Percentiles rank a stretch among this genome's conserved stretches.
Conservation (phyloP, 352 stramenopile genomes). For the Phytophthora kernoviae region DNA sequence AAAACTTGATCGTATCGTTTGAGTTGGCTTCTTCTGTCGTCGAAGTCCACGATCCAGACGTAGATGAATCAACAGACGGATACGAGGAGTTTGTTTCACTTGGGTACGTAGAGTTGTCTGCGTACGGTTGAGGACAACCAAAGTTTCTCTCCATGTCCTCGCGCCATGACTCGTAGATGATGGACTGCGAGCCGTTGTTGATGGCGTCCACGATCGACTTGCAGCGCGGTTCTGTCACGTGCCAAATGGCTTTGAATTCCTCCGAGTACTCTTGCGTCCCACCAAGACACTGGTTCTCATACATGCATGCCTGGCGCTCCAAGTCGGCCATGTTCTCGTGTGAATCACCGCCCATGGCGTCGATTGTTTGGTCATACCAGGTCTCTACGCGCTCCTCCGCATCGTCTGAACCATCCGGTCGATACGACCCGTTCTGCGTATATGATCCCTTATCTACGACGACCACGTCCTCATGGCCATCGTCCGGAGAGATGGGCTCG, state of each 20-base stretch:
- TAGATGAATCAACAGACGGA: not conserved
- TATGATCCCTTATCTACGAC: slow-evolving; percentile 5
- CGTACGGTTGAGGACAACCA: slow-evolving; percentile 38
- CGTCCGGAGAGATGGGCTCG: slow-evolving; percentile 24
- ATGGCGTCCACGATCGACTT: slow-evolving; percentile 58
- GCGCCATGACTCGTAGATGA: slow-evolving; percentile 41
- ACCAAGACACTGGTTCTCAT: slow-evolving; percentile 58
- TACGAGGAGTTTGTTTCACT: not conserved
- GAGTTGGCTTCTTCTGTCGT: slow-evolving; percentile 4
- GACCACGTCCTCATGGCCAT: slow-evolving; percentile 24
- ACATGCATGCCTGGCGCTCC: slow-evolving; percentile 62
- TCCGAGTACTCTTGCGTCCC: slow-evolving; percentile 47
- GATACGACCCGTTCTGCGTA: too few species aligned
- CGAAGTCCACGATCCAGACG: slow-evolving; percentile 5
- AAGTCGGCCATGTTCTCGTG: slow-evolving; percentile 51
- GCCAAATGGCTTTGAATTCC: slow-evolving; percentile 56
- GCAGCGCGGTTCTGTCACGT: slow-evolving; percentile 43
- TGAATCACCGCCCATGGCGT: slow-evolving; percentile 36
- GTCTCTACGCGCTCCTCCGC: slow-evolving; percentile 39
- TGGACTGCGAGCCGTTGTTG: slow-evolving; percentile 30
- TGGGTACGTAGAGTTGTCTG: not conserved
- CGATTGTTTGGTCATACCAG: slow-evolving; percentile 53
- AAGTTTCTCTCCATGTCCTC: slow-evolving; percentile 43
- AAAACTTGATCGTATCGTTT: slow-evolving; percentile 30
- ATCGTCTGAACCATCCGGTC: slow-evolving; percentile 19